Conservation (phyloP, 129 eudicot genomes). For the Sambucus nigra region DNA sequence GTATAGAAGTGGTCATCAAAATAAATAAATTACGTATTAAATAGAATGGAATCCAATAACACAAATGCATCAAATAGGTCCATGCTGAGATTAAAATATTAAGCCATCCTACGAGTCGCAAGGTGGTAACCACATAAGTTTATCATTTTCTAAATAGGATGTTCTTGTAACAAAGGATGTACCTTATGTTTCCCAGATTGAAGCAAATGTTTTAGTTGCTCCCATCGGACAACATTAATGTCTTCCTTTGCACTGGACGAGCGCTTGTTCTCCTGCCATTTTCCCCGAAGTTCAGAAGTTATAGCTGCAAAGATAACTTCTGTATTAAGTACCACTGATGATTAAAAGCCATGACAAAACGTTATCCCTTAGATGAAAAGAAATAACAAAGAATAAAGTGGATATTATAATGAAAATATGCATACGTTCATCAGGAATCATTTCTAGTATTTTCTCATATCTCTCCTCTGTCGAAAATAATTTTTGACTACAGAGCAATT, state of each 20-base stretch:
- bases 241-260: slow-evolving; percentile 44
- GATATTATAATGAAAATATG: background rate
- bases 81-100: background rate
- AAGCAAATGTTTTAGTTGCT: slow-evolving; percentile 56
- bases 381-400: background rate
- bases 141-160: too few species aligned
- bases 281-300: slow-evolving; percentile 61
- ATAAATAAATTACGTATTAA: background rate
- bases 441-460: slow-evolving; percentile 73
- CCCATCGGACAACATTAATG: slow-evolving; percentile 66
- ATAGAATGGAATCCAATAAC: too few species aligned
- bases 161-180: too few species aligned
- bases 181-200: slow-evolving; percentile 89
- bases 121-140: too few species aligned
- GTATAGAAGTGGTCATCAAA: background rate
- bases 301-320: slow-evolving; percentile 38
- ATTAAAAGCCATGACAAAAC: background rate
- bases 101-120: background rate
- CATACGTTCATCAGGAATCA: slow-evolving; percentile 90
- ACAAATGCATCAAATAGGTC: too few species aligned
- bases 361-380: background rate
- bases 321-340: slow-evolving; percentile 5
- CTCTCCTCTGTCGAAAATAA: slow-evolving; percentile 62
- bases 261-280: slow-evolving; percentile 67
- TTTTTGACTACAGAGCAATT: slow-evolving; percentile 52